Evolutionary conservation across 306 rosid genomes (phyloP).

Genomic region (Lathyrus tuberosus): DNA sequence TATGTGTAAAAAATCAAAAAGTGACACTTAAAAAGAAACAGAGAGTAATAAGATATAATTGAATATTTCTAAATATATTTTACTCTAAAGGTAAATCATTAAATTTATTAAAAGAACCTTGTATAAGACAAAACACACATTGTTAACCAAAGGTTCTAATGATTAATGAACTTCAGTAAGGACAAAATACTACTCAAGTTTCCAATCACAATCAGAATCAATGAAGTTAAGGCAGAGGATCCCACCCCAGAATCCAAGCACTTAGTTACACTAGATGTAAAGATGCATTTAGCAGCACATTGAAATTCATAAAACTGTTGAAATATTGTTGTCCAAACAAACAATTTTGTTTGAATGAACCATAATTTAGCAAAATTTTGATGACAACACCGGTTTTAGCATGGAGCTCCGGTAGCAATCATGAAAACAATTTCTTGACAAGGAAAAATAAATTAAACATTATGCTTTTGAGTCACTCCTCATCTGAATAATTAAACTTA

Average conservation of each 20-base stretch:
- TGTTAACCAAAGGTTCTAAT: too few species aligned
- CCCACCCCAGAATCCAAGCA: background rate
- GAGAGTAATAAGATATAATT: too few species aligned
- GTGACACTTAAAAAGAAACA: too few species aligned
- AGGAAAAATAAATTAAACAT: background rate
- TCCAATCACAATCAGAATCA: too few species aligned
- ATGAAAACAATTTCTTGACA: slow-evolving; percentile 12
- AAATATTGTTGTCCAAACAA: background rate
- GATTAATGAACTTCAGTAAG: too few species aligned
- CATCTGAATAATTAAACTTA: slow-evolving; percentile 83
- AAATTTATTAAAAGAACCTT: too few species aligned
- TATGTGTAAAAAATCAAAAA: too few species aligned
- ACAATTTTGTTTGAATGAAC: slow-evolving; percentile 20
- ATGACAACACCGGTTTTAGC: slow-evolving; percentile 29
- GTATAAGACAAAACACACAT: too few species aligned
- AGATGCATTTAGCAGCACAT: slow-evolving; percentile 5
- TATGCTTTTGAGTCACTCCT: slow-evolving; percentile 49
- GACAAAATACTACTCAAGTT: too few species aligned
- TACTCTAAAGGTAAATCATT: too few species aligned
- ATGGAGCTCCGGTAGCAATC: slow-evolving; percentile 25
- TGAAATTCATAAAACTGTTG: background rate
- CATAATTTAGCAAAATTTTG: slow-evolving; percentile 33
- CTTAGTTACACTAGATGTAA: background rate
- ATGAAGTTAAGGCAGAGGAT: background rate
- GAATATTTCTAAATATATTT: too few species aligned